Evolutionary conservation across 768 basidiomycete genomes (phyloP).

Genomic region (Xerocomus brunneocitrinus): DNA sequence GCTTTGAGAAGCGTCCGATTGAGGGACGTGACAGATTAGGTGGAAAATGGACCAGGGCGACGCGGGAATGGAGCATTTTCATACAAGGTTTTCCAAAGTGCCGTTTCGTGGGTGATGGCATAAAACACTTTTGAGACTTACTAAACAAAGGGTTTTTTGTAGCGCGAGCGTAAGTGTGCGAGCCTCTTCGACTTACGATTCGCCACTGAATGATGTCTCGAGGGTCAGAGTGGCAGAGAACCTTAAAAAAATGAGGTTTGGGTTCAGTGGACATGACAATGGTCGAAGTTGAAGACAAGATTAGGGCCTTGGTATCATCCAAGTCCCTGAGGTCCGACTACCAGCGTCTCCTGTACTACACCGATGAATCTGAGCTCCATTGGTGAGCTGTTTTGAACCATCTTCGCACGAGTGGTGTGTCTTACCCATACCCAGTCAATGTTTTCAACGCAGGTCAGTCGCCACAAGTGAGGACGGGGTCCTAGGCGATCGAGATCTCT

Average conservation of each 20-base stretch:
- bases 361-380: background rate
- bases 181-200: background rate
- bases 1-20: conserved; percentile 3
- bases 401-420: background rate
- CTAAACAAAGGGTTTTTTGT: background rate
- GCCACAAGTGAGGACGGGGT: too few relatives aligned
- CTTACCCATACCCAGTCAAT: background rate
- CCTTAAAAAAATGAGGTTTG: background rate
- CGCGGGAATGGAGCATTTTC: background rate
- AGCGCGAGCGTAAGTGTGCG: too few relatives aligned
- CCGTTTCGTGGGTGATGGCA: background rate
- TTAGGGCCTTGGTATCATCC: too few relatives aligned
- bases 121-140: conserved; percentile 7
- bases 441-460: background rate
- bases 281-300: too few relatives aligned
- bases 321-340: background rate
- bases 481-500: too few relatives aligned
- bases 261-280: too few relatives aligned
- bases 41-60: background rate
- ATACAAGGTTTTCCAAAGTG: conserved; percentile 3
- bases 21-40: background rate
- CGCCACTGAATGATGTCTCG: conserved; percentile 1
- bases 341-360: background rate
- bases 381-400: background rate
- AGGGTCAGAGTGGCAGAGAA: background rate